Evolutionary conservation across 2,329 filamentous ascomycete species (phyloP), one percentile per base, ranked within the genome.

Genomic region (Epichloe sp.): DNA sequence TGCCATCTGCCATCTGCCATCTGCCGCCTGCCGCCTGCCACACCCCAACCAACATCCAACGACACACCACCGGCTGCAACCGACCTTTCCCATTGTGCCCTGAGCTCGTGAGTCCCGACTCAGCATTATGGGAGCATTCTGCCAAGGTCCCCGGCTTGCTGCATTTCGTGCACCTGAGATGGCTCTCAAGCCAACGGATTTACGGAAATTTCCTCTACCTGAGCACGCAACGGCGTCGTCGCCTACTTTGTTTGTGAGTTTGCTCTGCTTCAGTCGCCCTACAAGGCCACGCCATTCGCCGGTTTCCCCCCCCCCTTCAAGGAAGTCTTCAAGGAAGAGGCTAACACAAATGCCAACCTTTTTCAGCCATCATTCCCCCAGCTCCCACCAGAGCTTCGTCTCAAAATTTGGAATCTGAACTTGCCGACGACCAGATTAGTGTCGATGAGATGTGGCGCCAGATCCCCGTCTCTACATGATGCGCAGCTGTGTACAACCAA

Each of bases 401-500:
- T 75, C 23, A 70, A 66, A 51, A 72, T 76, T 47, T 76, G 74
- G 74, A 63, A 63, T 41, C 64, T 70, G 55, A 74, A 67, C 56
- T 60, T 73, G 17, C 69, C 71, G 0, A 58, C 60, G 14, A 60
- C 68, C 11, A 71, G 73, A 35, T 62, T 76, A 47, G 68, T 76
- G 26, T 65, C 71, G 2, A 60, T 75, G 34, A 64, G 62, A 42
- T 74, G 70, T 59, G 68, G 67, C 31, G 60, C 62, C 38, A 59
- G 59, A 14, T 63, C 62, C 36, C 54, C 59, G 5, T 63, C 63
- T 37, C 51, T 57, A 17, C 46, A 51, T 14, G 55, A 58, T 17
- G 15, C 41, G 1, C 40, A 46, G 10, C 26, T 47, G 4, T 26
- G 42, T 44, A 35, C 55, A 23, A 49, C 51, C 6, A 54, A 59